Conservation (phyloP, 2,329 filamentous ascomycete genomes). For the Botrytis galanthina region DNA sequence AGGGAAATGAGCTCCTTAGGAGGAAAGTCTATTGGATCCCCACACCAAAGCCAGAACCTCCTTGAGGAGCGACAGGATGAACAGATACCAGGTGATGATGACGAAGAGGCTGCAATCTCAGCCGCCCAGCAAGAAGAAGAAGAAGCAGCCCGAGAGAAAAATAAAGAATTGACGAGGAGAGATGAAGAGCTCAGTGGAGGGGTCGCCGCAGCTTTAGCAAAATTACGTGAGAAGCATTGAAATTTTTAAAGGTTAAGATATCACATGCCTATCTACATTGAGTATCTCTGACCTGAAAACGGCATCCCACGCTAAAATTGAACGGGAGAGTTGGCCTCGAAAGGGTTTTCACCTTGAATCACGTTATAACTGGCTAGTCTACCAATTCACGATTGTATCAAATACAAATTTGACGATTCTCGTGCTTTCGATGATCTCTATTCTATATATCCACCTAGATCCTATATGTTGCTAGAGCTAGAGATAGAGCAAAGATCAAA, state of each 20-base stretch:
- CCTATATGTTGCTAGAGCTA: not conserved
- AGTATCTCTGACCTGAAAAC: not conserved
- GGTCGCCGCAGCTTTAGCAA: conserved; percentile 60
- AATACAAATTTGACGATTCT: not conserved
- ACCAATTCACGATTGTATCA: not conserved
- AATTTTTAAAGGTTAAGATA: not conserved
- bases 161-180: conserved; percentile 32
- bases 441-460: not conserved
- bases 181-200: conserved; percentile 54
- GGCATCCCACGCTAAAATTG: not conserved
- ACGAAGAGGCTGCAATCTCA: conserved; percentile 51
- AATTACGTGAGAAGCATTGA: conserved; percentile 39
- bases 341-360: not conserved
- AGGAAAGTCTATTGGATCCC: conserved; percentile 1
- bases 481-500: not conserved
- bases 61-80: conserved; percentile 40
- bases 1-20: conserved; percentile 29
- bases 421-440: not conserved
- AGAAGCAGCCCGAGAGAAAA: conserved; percentile 31
- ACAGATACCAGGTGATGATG: conserved; percentile 42
- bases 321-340: not conserved
- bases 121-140: conserved; percentile 48
- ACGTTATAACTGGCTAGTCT: not conserved
- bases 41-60: conserved; percentile 10
- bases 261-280: not conserved